A percentile compares a stretch with the other conserved stretches of the same genome.
Evolutionary conservation across 208 protist genomes (phyloP).

Genomic region (Tritrichomonas foetus): DNA sequence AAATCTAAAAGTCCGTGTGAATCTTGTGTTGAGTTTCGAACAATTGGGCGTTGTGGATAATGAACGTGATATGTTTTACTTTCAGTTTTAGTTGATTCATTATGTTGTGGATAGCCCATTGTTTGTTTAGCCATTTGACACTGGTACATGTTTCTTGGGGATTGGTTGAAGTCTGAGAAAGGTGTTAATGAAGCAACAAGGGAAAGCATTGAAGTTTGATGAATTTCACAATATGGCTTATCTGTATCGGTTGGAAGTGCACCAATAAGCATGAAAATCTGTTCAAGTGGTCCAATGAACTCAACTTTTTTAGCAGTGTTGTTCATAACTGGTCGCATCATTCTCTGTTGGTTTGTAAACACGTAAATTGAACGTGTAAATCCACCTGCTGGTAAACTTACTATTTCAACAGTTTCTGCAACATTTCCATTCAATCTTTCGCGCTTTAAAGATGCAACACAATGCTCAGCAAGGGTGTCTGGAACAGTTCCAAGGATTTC

Average conservation of each 20-base stretch:
- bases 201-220: slow-evolving; percentile 84
- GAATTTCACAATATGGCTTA: slow-evolving; percentile 74
- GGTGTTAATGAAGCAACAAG: slow-evolving; percentile 92
- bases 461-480: neutral
- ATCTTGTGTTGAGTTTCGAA: slow-evolving; percentile 53
- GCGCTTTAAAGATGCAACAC: neutral
- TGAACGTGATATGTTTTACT: slow-evolving; percentile 95
- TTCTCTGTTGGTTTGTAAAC: neutral
- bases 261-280: slow-evolving; percentile 87
- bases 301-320: neutral
- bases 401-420: neutral
- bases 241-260: slow-evolving; percentile 62
- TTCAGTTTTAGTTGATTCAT: slow-evolving; percentile 81
- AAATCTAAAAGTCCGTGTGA: slow-evolving; percentile 80
- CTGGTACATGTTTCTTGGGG: slow-evolving; percentile 99
- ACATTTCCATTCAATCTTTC: neutral
- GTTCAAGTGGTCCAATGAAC: slow-evolving; percentile 50
- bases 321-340: slow-evolving; percentile 36
- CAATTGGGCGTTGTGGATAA: slow-evolving; percentile 89
- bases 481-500: neutral
- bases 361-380: slow-evolving; percentile 28
- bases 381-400: neutral
- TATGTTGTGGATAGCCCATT: slow-evolving; percentile 87
- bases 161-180: slow-evolving; percentile 98
- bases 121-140: slow-evolving; percentile 93